phyloP scores from a whole-genome alignment of 345 rosid species.

The Raphanus sativus region DNA sequence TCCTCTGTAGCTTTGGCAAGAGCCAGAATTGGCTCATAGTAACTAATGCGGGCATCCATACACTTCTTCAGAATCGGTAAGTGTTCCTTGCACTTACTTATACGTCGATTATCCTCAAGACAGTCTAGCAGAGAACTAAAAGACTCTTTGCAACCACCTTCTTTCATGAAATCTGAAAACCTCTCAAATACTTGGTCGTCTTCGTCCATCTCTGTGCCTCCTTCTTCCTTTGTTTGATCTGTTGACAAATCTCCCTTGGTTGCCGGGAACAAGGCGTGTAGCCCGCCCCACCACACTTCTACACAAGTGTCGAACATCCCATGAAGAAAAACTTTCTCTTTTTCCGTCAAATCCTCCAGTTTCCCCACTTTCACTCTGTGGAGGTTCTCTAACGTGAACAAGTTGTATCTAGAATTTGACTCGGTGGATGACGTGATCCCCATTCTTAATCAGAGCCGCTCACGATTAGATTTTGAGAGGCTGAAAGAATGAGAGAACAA shows the following conservation, averaged over 20 bases:
- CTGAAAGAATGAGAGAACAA: neutral
- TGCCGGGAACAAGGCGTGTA: neutral
- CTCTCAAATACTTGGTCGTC: neutral
- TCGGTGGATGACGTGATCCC: neutral
- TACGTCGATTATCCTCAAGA: no score
- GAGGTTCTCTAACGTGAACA: neutral
- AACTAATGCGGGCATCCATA: neutral
- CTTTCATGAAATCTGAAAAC: neutral
- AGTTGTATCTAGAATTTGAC: neutral
- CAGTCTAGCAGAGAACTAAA: neutral
- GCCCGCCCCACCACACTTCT: neutral
- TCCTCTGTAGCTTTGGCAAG: neutral
- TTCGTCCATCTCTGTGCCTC: neutral
- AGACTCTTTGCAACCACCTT: neutral
- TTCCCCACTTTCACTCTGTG: neutral
- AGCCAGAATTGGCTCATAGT: neutral
- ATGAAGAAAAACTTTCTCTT: neutral
- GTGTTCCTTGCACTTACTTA: neutral
- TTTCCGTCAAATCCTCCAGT: neutral
- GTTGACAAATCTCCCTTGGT: neutral
- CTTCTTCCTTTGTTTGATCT: neutral
- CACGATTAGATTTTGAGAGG: neutral
- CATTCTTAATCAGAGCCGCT: neutral
- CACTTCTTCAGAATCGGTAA: neutral
- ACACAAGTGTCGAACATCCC: no score